Percentiles rank a stretch among this genome's conserved stretches.
These are phyloP conservation scores for Aspergillus unguis DNA, from an alignment of 2,329 filamentous ascomycete genomes.

Conservation along the genomic window DNA sequence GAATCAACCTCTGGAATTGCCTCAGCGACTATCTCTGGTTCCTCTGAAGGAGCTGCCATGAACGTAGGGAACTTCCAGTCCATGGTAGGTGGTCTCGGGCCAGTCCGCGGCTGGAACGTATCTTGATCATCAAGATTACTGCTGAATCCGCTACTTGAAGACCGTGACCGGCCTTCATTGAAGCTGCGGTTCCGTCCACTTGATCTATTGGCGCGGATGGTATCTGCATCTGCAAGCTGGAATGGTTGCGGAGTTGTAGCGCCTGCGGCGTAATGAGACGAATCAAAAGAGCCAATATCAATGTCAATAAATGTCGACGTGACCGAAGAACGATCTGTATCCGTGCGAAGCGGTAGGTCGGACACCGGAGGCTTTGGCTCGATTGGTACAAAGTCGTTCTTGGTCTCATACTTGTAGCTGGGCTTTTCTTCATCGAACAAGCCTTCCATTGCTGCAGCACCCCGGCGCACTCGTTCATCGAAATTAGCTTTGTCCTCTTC, in stretches of 20 bases:
- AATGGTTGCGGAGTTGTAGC: slow-evolving; percentile 51
- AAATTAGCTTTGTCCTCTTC: slow-evolving; percentile 51
- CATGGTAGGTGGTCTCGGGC: slow-evolving; percentile 45
- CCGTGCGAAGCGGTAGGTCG: slow-evolving; percentile 52
- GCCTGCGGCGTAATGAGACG: slow-evolving; percentile 50
- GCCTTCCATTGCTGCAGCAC: slow-evolving; percentile 55
- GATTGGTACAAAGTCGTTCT: slow-evolving; percentile 48
- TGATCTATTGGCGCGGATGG: slow-evolving; percentile 54
- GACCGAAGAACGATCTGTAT: slow-evolving; percentile 47
- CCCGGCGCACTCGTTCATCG: slow-evolving; percentile 56
- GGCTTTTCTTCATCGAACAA: slow-evolving; percentile 55
- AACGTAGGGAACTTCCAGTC: slow-evolving; percentile 46
- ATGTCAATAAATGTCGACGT: slow-evolving; percentile 53
- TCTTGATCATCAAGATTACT: slow-evolving; percentile 25
- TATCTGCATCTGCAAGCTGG: slow-evolving; percentile 52
- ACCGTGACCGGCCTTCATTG: slow-evolving; percentile 32
- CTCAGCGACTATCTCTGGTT: slow-evolving; percentile 6
- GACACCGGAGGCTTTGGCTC: slow-evolving; percentile 45
- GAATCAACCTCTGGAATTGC: slow-evolving; percentile 3
- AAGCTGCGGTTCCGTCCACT: slow-evolving; percentile 45
- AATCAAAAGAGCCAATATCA: slow-evolving; percentile 54
- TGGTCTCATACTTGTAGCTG: slow-evolving; percentile 57
- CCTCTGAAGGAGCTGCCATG: slow-evolving; percentile 19
- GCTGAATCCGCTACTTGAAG: slow-evolving; percentile 29
- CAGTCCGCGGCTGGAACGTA: slow-evolving; percentile 31